Evolutionary conservation across 805 yeast species (phyloP), one percentile per base, ranked within the genome.

Genomic region (Nakazawaea peltata): DNA sequence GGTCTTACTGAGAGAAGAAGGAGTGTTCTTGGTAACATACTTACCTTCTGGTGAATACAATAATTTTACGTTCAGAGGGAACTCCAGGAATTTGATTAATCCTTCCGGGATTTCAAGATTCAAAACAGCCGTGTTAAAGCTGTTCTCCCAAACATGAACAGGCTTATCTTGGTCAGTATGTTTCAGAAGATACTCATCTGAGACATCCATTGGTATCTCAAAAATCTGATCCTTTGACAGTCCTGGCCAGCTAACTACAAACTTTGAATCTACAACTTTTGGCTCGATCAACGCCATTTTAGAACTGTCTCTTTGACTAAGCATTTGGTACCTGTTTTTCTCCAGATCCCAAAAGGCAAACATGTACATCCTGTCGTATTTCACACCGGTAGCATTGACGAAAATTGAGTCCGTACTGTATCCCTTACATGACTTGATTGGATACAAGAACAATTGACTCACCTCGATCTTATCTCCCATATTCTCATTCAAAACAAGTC

Each of bases 331-430:
- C 23, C 35, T 42, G 17, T 22, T n/a, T n/a, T n/a, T n/a, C n/a
- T n/a, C 29, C 7, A 25, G 16, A 26, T 45, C 47, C 30, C 32
- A 41, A 12, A 36, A 36, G 4, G 48, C 48, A n/a, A 51, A 33
- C 53, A 45, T 49, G 42, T 49, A 51, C 53, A 50, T 50, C 32
- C 56, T 35, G 34, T 51, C 56, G 28, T 45, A 48, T 13, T 41
- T 41, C 56, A 33, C 28, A 37, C 16, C 44, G 48, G 29, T 47
- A 44, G 21, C 50, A 39, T 16, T 27, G 36, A 48, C 52, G 46
- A 2, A 37, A 30, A n/a, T n/a, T 12, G 39, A 24, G 9, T 21
- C 10, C 47, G 47, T n/a, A 33, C 12, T 36, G 23, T 46, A 18
- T 3, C 50, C 56, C 4, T 47, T 47, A 19, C 48, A 39, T 1